Base-by-base conservation (phyloP, 192 early-diverging fungal species). In the Backusella macrospora region DNA sequence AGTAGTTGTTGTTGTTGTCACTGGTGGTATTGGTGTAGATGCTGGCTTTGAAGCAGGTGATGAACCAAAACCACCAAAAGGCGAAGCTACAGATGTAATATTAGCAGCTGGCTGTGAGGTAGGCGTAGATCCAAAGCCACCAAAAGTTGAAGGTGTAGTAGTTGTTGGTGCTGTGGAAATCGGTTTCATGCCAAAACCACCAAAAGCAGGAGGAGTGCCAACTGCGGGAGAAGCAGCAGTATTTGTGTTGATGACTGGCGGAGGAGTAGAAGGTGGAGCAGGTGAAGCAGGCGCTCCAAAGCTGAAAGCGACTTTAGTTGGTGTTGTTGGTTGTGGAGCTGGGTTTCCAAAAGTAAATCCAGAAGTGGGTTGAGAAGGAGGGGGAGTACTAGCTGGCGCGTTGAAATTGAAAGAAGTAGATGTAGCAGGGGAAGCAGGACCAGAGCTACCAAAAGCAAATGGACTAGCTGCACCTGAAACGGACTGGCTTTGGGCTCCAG, bases 11-110 rank as follows among this genome's bases (percentile, higher is more conserved):
- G 37, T 43, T 49, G 47, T 12, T 10, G 62, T 49, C 4, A 42
- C 45, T 34, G 75, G 39, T 70, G 74, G 52, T 5, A 37, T 55
- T 70, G 74, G 52, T 5, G 48, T 55, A 8, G 52, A 2, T 38
- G 14, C 48, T 55, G 49, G 21, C 49, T 55, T 55, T 2, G 45
- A 8, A 14, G 23, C 44, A 12, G 62, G 55, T 26, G 39, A 26
- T 23, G 44, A 62, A 26, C 7, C 23, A 59, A 55, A 55, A 10
- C 18, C 18, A 12, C 49, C 55, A 55, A 68, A 29, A 44, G 62
- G 46, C 2, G 76, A 26, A 3, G 49, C 15, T 21, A 38, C 0
- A 39, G 72, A 37, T 5, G 62, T 65, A 12, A 43, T 26, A 16
- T 2, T 2, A 55, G 21, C 37, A 12, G 72, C 18, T 5, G 72